Evolutionary conservation across 140 eudicot species (phyloP).

Genomic region (Stevia rebaudiana): DNA sequence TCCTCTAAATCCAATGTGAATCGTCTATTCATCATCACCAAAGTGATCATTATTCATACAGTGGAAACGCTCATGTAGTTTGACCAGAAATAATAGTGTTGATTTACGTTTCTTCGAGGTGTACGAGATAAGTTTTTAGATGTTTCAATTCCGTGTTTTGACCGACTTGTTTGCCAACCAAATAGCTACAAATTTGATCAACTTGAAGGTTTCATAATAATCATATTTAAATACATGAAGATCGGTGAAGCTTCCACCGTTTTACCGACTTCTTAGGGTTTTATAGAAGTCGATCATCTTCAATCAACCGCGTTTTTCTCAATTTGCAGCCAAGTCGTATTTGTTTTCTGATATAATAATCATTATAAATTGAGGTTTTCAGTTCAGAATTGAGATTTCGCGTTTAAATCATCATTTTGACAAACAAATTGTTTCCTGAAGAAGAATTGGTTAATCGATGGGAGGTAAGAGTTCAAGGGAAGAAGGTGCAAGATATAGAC

Average conservation of each 20-base stretch:
- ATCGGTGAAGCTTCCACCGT: constrained; percentile 20
- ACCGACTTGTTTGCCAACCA: constrained; percentile 7
- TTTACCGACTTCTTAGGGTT: background rate
- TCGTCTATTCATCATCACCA: background rate
- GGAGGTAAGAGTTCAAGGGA: constrained; percentile 61
- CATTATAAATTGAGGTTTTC: constrained; percentile 5
- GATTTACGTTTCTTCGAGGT: constrained; percentile 20
- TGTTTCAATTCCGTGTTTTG: constrained; percentile 23
- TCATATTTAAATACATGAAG: background rate
- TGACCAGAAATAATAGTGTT: constrained; percentile 9
- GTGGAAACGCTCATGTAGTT: constrained; percentile 14
- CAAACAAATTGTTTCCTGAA: background rate
- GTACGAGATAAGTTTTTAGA: background rate
- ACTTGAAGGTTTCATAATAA: background rate
- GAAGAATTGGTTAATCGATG: constrained; percentile 32
- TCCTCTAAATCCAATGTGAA: background rate
- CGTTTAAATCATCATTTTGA: background rate
- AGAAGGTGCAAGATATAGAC: constrained; percentile 33
- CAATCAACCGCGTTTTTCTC: constrained; percentile 2
- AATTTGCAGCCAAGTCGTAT: constrained; percentile 7
- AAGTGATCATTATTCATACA: background rate
- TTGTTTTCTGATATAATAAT: background rate
- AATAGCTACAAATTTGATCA: constrained; percentile 9
- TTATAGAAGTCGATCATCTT: background rate
- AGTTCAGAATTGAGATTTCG: background rate